These are phyloP conservation scores for Hyaloperonospora brassicae DNA, from an alignment of 352 stramenopile species.

Conservation along the genomic window DNA sequence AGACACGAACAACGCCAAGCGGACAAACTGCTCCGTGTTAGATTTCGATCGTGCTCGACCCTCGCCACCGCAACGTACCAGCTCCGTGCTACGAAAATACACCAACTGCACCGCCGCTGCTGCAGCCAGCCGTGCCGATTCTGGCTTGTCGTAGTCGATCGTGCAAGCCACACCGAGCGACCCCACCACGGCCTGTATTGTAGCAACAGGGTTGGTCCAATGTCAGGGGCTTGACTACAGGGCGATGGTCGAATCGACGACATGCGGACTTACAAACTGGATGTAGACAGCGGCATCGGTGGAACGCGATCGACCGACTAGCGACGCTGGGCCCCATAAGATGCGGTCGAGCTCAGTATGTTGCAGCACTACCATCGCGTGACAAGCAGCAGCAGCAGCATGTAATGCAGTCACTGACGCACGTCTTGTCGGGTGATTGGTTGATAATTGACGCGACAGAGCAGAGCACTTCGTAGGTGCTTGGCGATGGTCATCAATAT, in stretches of 20 bases:
- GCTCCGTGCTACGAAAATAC: constrained; percentile 55
- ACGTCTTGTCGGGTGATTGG: no score
- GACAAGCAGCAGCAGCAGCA: no score
- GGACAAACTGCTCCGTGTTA: constrained; percentile 39
- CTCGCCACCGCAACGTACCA: constrained; percentile 23
- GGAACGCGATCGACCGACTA: constrained; percentile 33
- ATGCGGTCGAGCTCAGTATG: constrained; percentile 52
- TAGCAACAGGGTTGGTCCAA: neutral
- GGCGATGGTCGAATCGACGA: neutral
- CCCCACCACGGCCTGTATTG: constrained; percentile 27
- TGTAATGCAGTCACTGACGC: no score
- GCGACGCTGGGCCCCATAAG: constrained; percentile 45
- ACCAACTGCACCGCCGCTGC: constrained; percentile 26
- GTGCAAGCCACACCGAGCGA: constrained; percentile 25
- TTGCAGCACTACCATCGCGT: constrained; percentile 54
- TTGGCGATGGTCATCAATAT: no score
- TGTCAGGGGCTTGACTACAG: constrained; percentile 3
- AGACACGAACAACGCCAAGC: constrained; percentile 47
- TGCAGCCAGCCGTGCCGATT: constrained; percentile 35
- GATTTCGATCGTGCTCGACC: neutral
- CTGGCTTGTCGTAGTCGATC: constrained; percentile 50
- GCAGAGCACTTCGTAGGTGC: no score
- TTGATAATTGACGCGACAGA: no score
- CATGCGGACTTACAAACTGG: constrained; percentile 31
- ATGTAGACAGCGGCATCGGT: constrained; percentile 37